Evolutionary conservation across 106 monocot genomes (phyloP).

Genomic region (Vanilla planifolia): DNA sequence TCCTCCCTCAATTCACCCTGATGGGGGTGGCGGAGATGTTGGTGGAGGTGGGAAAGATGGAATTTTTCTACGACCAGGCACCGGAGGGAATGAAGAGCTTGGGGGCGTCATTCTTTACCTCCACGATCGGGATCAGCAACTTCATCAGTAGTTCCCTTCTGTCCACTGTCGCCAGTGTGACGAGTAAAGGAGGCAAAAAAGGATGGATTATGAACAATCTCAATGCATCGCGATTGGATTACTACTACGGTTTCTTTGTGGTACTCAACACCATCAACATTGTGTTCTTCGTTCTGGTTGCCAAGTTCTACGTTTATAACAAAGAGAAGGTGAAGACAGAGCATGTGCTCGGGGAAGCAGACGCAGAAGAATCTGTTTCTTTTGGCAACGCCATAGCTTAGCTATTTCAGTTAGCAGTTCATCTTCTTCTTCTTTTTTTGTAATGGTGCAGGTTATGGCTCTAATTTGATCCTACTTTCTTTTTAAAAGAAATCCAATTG

Average conservation of each 20-base stretch:
- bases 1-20: conserved; percentile 13
- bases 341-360: too few relatives aligned
- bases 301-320: conserved; percentile 32
- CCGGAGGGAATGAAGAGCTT: conserved; percentile 57
- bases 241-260: conserved; percentile 32
- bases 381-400: too few relatives aligned
- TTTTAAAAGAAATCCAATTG: too few relatives aligned
- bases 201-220: conserved; percentile 48
- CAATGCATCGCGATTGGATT: conserved; percentile 28
- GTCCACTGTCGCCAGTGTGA: conserved; percentile 12
- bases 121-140: conserved; percentile 30
- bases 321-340: conserved; percentile 18
- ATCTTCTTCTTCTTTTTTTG: too few relatives aligned
- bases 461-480: too few relatives aligned
- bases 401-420: too few relatives aligned
- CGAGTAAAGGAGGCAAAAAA: conserved; percentile 1
- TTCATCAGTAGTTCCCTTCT: conserved; percentile 45
- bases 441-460: too few relatives aligned
- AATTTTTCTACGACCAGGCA: conserved; percentile 55
- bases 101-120: conserved; percentile 35
- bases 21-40: conserved; percentile 20
- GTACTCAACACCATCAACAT: conserved; percentile 26
- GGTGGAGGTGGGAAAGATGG: conserved; percentile 20
- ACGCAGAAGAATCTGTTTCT: too few relatives aligned
- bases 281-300: conserved; percentile 17